Evolutionary conservation across 768 basidiomycete species (phyloP).

Genomic region (Strobilomyces confusus): DNA sequence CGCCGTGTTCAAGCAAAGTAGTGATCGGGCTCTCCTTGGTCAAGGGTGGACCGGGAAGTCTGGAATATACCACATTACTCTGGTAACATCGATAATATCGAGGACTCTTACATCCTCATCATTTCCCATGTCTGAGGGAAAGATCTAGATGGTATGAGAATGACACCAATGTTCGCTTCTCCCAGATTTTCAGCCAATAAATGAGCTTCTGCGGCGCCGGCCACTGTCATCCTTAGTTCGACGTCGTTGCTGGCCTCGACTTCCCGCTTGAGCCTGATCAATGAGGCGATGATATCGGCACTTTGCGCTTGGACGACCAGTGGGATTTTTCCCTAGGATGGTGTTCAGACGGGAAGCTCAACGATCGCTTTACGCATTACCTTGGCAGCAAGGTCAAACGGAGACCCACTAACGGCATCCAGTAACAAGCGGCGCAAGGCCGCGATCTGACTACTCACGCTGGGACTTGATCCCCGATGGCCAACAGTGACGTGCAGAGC

Average conservation of each 20-base stretch:
- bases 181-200: slow-evolving; percentile 71
- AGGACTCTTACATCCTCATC: slow-evolving; percentile 29
- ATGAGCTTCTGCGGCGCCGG: slow-evolving; percentile 67
- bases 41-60: slow-evolving; percentile 30
- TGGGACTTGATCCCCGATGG: slow-evolving; percentile 40
- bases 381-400: slow-evolving; percentile 42
- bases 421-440: slow-evolving; percentile 64
- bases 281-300: slow-evolving; percentile 78
- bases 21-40: slow-evolving; percentile 50
- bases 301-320: slow-evolving; percentile 71
- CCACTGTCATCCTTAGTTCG: slow-evolving; percentile 54
- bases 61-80: slow-evolving; percentile 13
- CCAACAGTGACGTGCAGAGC: slow-evolving; percentile 61
- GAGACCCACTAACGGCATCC: slow-evolving; percentile 14
- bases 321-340: slow-evolving; percentile 57
- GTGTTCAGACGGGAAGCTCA: background rate
- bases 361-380: slow-evolving; percentile 26
- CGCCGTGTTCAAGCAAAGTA: slow-evolving; percentile 60
- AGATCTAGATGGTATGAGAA: slow-evolving; percentile 61
- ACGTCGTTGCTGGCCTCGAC: slow-evolving; percentile 45
- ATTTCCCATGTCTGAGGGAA: slow-evolving; percentile 74
- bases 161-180: slow-evolving; percentile 62
- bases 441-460: slow-evolving; percentile 81
- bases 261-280: slow-evolving; percentile 66
- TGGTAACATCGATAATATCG: background rate